These are phyloP conservation scores for Ophiocordyceps camponoti-saundersi DNA, from an alignment of 2,329 filamentous ascomycete species.

Conservation along the genomic window DNA sequence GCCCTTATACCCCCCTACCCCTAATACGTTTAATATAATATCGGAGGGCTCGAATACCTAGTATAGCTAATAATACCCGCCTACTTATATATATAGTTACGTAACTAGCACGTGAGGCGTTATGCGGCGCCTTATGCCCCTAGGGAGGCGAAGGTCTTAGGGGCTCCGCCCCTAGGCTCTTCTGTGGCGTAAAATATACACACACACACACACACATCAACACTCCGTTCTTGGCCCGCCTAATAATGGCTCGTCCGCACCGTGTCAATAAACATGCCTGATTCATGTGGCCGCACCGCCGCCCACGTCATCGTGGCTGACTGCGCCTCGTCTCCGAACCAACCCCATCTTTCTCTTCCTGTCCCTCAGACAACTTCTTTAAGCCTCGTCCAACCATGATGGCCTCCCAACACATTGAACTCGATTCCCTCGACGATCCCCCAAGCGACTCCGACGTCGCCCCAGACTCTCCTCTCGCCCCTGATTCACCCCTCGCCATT, in stretches of 20 bases:
- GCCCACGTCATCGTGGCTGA: neutral
- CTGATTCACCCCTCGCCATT: conserved; percentile 2
- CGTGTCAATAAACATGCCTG: neutral
- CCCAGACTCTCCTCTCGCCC: conserved; percentile 2
- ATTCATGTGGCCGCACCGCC: neutral
- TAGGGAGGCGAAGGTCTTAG: too few relatives aligned
- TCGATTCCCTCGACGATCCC: conserved; percentile 1
- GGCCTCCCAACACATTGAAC: neutral
- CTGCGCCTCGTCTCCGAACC: neutral
- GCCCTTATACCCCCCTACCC: too few relatives aligned
- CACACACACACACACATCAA: too few relatives aligned
- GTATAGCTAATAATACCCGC: neutral
- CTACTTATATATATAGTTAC: neutral
- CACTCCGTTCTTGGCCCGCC: too few relatives aligned
- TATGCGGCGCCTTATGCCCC: too few relatives aligned
- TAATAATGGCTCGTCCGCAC: neutral
- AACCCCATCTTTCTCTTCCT: neutral
- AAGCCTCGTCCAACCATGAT: neutral
- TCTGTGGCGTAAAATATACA: too few relatives aligned
- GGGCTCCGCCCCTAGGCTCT: too few relatives aligned
- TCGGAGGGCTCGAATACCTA: too few relatives aligned
- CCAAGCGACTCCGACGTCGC: neutral
- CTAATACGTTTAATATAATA: too few relatives aligned
- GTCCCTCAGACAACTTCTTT: neutral
- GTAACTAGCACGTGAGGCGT: too few relatives aligned